Conservation (phyloP, 2,329 filamentous ascomycete genomes). For the Ascosphaera aggregata region DNA sequence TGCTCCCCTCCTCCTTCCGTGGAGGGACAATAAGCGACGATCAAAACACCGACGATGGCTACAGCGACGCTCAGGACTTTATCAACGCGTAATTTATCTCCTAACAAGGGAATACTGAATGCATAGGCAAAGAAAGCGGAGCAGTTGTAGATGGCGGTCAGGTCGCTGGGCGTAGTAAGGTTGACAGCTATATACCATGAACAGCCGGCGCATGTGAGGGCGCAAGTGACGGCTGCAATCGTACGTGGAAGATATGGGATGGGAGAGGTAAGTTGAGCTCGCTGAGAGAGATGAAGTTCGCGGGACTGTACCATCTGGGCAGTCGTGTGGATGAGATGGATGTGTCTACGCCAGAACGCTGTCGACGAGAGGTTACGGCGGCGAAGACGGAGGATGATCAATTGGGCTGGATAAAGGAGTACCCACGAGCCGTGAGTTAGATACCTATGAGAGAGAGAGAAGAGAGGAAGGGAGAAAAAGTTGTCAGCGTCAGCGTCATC, state of each 20-base stretch:
- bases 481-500: no score
- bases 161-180: constrained; percentile 73
- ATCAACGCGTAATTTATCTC: constrained; percentile 59
- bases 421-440: constrained; percentile 90
- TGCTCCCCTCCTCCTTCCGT: constrained; percentile 27
- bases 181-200: constrained; percentile 94
- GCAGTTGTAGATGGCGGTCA: constrained; percentile 98
- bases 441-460: constrained; percentile 26
- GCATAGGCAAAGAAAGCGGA: constrained; percentile 97
- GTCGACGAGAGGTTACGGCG: constrained; percentile 58
- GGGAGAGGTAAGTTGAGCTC: constrained; percentile 22
- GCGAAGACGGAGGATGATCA: constrained; percentile 56
- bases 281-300: constrained; percentile 37
- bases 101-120: constrained; percentile 74
- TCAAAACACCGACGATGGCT: constrained; percentile 68
- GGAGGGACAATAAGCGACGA: constrained; percentile 85
- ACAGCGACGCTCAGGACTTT: constrained; percentile 73
- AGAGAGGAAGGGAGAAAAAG: no score
- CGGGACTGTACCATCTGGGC: constrained; percentile 71
- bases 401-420: constrained; percentile 66
- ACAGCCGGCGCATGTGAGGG: constrained; percentile 71
- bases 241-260: constrained; percentile 54
- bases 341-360: constrained; percentile 60
- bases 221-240: constrained; percentile 60
- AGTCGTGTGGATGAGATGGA: constrained; percentile 38